These are phyloP conservation scores for Hirsutella minnesotensis DNA, from an alignment of 2,329 filamentous ascomycete species.

Conservation along the genomic window DNA sequence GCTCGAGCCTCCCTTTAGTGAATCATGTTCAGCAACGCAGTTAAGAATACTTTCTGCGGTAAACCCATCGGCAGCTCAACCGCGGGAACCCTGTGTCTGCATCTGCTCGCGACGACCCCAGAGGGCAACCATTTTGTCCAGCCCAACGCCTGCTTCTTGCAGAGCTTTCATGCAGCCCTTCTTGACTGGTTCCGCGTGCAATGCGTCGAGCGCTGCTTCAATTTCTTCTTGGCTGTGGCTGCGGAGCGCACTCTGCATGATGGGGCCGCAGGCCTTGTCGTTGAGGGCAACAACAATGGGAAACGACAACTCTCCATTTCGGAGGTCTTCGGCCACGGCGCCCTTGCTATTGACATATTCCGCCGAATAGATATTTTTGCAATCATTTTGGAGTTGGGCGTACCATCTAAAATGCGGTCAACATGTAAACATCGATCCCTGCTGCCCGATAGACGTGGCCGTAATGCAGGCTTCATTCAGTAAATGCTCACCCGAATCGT, in stretches of 20 bases:
- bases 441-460: too few species aligned
- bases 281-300: conserved; percentile 8
- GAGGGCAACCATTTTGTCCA: conserved; percentile 5
- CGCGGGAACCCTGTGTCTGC: neutral
- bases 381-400: conserved; percentile 8
- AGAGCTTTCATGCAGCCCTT: conserved; percentile 5
- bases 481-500: conserved; percentile 8
- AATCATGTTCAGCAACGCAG: too few species aligned
- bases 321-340: conserved; percentile 6
- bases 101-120: conserved; percentile 8
- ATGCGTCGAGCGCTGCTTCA: conserved; percentile 1
- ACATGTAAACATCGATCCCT: too few species aligned
- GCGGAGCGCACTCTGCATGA: conserved; percentile 3
- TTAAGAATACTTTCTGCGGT: too few species aligned
- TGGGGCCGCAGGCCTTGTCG: neutral
- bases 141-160: conserved; percentile 4
- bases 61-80: too few species aligned
- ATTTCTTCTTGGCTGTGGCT: conserved; percentile 3
- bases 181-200: conserved; percentile 5
- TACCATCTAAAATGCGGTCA: too few species aligned
- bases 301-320: conserved; percentile 7
- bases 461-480: too few species aligned
- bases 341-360: conserved; percentile 8
- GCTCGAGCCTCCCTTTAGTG: too few species aligned
- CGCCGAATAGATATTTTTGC: conserved; percentile 8